Evolutionary conservation across 176 grass and related monocot species (phyloP).

Genomic region (Stipa capillata): DNA sequence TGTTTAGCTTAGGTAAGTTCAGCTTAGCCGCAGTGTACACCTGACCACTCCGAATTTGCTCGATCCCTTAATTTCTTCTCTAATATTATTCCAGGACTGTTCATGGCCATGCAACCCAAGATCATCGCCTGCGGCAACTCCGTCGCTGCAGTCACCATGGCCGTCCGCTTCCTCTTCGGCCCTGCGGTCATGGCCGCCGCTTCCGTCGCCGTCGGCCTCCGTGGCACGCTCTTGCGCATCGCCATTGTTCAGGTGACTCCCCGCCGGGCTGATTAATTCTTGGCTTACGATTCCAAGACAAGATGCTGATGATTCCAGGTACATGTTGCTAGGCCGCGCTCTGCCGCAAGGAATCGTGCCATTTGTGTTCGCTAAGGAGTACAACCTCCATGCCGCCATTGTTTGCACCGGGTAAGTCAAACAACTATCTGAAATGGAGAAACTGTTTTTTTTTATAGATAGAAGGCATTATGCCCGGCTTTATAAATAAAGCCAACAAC

Average conservation of each 20-base stretch:
- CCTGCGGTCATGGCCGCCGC: slow-evolving; percentile 66
- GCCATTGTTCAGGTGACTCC: slow-evolving; percentile 75
- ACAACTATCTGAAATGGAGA: neutral
- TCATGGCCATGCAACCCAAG: slow-evolving; percentile 83
- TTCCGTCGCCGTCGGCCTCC: slow-evolving; percentile 50
- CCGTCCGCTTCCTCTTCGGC: slow-evolving; percentile 65
- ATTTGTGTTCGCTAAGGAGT: slow-evolving; percentile 91
- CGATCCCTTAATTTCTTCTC: neutral
- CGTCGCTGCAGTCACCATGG: slow-evolving; percentile 40
- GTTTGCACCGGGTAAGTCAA: slow-evolving; percentile 57
- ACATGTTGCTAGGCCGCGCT: slow-evolving; percentile 54
- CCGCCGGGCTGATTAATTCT: neutral
- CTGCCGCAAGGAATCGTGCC: slow-evolving; percentile 90
- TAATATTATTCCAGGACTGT: slow-evolving; percentile 61
- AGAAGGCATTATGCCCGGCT: neutral
- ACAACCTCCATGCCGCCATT: slow-evolving; percentile 71
- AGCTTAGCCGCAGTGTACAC: too few species aligned
- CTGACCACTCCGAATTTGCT: neutral
- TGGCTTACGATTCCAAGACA: neutral
- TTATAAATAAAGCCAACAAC: neutral
- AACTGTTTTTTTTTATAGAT: neutral
- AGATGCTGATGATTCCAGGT: neutral
- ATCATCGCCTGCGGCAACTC: slow-evolving; percentile 71
- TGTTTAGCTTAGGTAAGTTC: slow-evolving; percentile 74
- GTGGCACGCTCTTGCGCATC: slow-evolving; percentile 57